A percentile compares a stretch with the other conserved stretches of the same genome.
phyloP scores from a whole-genome alignment of 2,329 filamentous ascomycete species.

The Aspergillus quadrilineatus region DNA sequence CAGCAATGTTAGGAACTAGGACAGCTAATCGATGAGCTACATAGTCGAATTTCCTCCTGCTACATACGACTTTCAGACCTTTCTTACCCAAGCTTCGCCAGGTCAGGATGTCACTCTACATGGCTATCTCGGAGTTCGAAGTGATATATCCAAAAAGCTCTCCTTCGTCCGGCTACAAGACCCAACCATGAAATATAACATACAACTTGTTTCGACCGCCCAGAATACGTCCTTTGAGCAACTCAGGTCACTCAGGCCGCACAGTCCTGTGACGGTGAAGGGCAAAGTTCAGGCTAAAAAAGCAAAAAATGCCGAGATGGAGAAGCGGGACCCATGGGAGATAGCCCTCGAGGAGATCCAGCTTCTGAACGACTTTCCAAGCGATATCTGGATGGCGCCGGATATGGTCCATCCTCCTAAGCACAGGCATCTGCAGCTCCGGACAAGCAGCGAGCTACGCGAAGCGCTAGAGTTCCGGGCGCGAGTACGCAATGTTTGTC shows the following conservation, averaged over 20 bases:
- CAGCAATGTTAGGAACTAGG: neutral
- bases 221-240: conserved; percentile 38
- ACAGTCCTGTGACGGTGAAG: conserved; percentile 56
- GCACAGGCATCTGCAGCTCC: conserved; percentile 79
- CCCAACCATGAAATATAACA: conserved; percentile 42
- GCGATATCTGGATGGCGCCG: conserved; percentile 72
- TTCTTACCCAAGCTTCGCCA: conserved; percentile 31
- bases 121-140: conserved; percentile 71
- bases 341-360: conserved; percentile 63
- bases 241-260: conserved; percentile 47
- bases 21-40: conserved; percentile 11
- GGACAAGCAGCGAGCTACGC: conserved; percentile 67
- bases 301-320: conserved; percentile 29
- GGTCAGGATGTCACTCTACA: conserved; percentile 55
- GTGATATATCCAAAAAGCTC: conserved; percentile 66
- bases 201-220: conserved; percentile 52
- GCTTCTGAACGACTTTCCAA: conserved; percentile 70
- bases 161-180: conserved; percentile 65
- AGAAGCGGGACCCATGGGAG: conserved; percentile 50
- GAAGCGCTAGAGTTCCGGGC: conserved; percentile 71
- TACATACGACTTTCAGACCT: conserved; percentile 41
- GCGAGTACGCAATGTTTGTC: conserved; percentile 55
- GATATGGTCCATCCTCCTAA: conserved; percentile 72
- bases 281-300: conserved; percentile 49
- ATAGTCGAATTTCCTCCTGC: conserved; percentile 50